Conservation (phyloP, 2,329 filamentous ascomycete genomes). For the Tolypocladium paradoxum region DNA sequence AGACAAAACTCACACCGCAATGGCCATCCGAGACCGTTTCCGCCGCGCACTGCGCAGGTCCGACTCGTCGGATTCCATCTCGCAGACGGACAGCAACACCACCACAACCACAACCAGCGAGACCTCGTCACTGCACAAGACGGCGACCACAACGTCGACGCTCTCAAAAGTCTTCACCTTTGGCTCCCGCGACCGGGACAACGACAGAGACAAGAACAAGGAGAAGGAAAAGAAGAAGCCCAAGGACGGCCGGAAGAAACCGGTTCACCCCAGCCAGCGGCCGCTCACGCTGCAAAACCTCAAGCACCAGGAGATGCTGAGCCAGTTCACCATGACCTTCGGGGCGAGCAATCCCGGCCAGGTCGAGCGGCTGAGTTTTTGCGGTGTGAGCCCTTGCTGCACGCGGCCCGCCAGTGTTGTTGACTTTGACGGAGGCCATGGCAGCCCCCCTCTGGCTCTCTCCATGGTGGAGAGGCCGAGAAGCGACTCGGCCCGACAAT, state of each 20-base stretch:
- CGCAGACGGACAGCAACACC: conserved; percentile 20
- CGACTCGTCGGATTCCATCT: conserved; percentile 18
- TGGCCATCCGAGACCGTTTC: conserved; percentile 32
- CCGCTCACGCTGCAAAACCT: conserved; percentile 34
- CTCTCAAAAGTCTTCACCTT: conserved; percentile 21
- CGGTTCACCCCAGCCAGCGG: conserved; percentile 31
- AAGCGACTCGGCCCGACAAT: conserved; percentile 8
- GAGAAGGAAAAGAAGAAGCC: conserved; percentile 11
- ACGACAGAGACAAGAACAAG: conserved; percentile 9
- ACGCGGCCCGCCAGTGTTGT: conserved; percentile 28
- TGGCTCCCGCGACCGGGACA: conserved; percentile 11
- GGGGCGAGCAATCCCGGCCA: conserved; percentile 25
- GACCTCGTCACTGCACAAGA: conserved; percentile 19
- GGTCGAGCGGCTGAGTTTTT: conserved; percentile 20
- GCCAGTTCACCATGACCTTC: conserved; percentile 34
- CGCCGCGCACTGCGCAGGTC: conserved; percentile 29
- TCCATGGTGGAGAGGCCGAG: conserved; percentile 5
- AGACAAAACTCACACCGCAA: conserved; percentile 10
- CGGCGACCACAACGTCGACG: conserved; percentile 14
- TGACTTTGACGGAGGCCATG: conserved; percentile 13
- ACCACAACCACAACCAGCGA: conserved; percentile 17
- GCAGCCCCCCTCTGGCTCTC: not conserved
- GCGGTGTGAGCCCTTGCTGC: conserved; percentile 33
- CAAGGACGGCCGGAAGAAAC: conserved; percentile 13
- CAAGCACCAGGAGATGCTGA: conserved; percentile 34